Base-by-base conservation (phyloP, 371 early-diverging fungal species). In the Rhizopus sp. region DNA sequence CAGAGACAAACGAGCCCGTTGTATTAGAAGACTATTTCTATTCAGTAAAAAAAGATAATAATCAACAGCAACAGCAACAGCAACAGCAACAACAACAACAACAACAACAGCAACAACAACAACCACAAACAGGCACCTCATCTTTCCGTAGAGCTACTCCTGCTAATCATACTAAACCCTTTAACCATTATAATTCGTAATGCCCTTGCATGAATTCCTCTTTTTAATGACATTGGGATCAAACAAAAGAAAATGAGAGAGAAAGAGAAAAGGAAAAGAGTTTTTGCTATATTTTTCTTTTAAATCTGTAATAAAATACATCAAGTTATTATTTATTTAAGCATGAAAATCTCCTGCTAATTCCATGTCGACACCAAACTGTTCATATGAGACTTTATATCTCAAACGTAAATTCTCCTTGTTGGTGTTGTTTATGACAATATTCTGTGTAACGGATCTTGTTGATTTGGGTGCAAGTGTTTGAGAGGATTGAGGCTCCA, bases 341-440 rank as follows among this genome's bases (percentile, higher is more conserved):
- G 57, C 52, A 55, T 49, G 57, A 39, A 61, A 86, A 47, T 86
- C 86, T 5, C 92, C 91, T 13, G 73, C 58, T 57, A 86, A 86
- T 59, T 88, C 87, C 69, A 90, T 88, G 41, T 78, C 73, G 38
- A 86, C 86, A n/a, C 88, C 90, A 60, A 85, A 86, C 46, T 88
- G 73, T 31, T 77, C 66, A 68, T 89, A 92, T 34, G 81, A 75
- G 7, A 90, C 79, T 60, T 86, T 87, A 62, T 87, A 92, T 61
- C 87, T 72, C 59, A 92, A 59, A 38, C 88, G 82, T 32, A 90
- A 56, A 34, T 41, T 50, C 64, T 70, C 73, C 67, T 76, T 77
- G 29, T 78, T 77, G 4, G 87, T 80, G 64, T 89, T 89, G 48
- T 59, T 68, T 38, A 90, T 62, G 1, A 41, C 49, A 62, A 88